Conservation (phyloP, 805 yeast genomes). For the Starmerella bombi region DNA sequence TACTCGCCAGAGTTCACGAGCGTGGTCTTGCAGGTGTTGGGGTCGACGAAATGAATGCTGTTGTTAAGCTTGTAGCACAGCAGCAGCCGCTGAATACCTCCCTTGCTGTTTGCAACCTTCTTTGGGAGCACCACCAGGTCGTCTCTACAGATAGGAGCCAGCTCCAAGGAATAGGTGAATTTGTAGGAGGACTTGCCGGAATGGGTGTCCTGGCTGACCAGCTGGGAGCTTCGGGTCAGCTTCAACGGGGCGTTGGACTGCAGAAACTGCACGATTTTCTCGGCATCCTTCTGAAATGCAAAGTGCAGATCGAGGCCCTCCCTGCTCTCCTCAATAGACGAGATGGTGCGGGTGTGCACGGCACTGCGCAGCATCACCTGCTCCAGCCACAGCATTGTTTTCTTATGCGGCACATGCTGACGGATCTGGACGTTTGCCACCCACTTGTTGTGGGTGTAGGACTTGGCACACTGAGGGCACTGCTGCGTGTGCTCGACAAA, state of each 20-base stretch:
- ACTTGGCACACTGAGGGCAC: constrained; percentile 97
- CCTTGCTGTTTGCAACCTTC: constrained; percentile 68
- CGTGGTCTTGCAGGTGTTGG: constrained; percentile 61
- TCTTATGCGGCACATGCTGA: constrained; percentile 92
- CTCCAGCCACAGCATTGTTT: constrained; percentile 90
- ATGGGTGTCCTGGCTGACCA: constrained; percentile 83
- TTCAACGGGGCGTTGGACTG: constrained; percentile 73
- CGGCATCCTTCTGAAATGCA: constrained; percentile 78
- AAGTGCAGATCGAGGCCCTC: constrained; percentile 95
- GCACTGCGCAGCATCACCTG: constrained; percentile 85
- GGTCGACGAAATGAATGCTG: constrained; percentile 75
- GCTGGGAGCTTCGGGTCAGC: constrained; percentile 74
- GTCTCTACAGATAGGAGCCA: constrained; percentile 93
- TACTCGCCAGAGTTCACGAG: constrained; percentile 58
- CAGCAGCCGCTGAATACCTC: constrained; percentile 69
- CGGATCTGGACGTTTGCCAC: constrained; percentile 94
- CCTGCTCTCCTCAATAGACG: constrained; percentile 79
- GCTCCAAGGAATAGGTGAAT: constrained; percentile 83
- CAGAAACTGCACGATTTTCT: constrained; percentile 84
- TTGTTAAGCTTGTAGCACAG: constrained; percentile 77
- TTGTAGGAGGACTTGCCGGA: constrained; percentile 79
- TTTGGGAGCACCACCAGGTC: constrained; percentile 87
- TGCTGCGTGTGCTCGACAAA: constrained; percentile 89
- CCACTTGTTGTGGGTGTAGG: constrained; percentile 95
- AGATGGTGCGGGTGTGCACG: constrained; percentile 77